phyloP scores from a whole-genome alignment of 192 early-diverging fungal genomes.

The Umbelopsis vinacea region DNA sequence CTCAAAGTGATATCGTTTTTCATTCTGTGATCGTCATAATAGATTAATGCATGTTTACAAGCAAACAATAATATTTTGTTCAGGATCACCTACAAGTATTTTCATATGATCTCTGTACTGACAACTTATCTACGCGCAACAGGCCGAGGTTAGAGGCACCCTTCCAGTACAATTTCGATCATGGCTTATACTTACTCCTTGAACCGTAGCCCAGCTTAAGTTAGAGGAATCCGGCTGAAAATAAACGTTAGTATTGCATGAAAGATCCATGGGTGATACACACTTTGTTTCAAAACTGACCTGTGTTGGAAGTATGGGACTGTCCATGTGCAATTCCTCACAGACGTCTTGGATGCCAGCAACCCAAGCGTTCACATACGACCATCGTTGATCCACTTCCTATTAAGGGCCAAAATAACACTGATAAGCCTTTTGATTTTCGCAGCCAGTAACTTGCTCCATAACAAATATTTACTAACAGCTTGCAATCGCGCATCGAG shows the following conservation, averaged over 20 bases:
- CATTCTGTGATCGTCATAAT: background rate
- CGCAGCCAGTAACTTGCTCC: background rate
- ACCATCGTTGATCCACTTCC: conserved; percentile 32
- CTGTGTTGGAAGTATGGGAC: background rate
- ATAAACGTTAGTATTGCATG: conserved; percentile 5
- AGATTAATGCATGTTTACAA: background rate
- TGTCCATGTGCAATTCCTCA: conserved; percentile 19
- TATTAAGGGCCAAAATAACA: conserved; percentile 15
- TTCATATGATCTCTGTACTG: conserved; percentile 23
- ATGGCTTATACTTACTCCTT: conserved; percentile 28
- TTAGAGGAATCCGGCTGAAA: conserved; percentile 3
- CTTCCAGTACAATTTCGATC: too few relatives aligned
- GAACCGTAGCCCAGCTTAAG: conserved; percentile 38
- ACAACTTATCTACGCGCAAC: conserved; percentile 22
- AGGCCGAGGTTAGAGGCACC: too few relatives aligned
- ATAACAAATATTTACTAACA: conserved; percentile 10
- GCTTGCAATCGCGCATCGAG: conserved; percentile 18
- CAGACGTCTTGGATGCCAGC: conserved; percentile 14
- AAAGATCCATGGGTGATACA: background rate
- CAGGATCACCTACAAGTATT: background rate
- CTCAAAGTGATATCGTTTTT: conserved; percentile 26
- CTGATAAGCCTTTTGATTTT: conserved; percentile 7
- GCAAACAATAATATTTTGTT: background rate
- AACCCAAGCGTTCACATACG: conserved; percentile 31
- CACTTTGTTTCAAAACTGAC: background rate